Conservation (phyloP, 768 basidiomycete genomes). For the Suillus tomentosus region DNA sequence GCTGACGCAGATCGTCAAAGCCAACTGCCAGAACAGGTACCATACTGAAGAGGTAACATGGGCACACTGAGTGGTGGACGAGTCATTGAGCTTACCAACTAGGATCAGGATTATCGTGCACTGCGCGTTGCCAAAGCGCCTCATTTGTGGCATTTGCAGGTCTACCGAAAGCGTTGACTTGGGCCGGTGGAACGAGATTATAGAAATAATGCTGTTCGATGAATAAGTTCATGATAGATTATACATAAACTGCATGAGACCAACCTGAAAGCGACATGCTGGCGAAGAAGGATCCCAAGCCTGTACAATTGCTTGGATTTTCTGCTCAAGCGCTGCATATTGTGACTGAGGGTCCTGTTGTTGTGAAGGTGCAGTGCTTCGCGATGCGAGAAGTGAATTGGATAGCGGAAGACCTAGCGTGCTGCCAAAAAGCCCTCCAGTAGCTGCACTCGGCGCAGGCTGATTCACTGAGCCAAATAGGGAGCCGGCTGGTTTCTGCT, state of each 20-base stretch:
- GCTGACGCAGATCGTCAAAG: constrained; percentile 77
- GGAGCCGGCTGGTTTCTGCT: constrained; percentile 25
- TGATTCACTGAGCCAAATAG: constrained; percentile 34
- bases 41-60: constrained; percentile 44
- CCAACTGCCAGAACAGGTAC: constrained; percentile 81
- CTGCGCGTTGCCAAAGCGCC: constrained; percentile 74
- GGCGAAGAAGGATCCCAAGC: constrained; percentile 74
- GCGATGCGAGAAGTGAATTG: constrained; percentile 41
- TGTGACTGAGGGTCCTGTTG: constrained; percentile 65
- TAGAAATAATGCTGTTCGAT: constrained; percentile 73
- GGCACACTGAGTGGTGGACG: background rate
- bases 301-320: constrained; percentile 62
- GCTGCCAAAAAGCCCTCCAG: constrained; percentile 40
- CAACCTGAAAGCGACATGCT: constrained; percentile 80
- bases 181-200: constrained; percentile 73
- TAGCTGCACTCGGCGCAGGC: constrained; percentile 18
- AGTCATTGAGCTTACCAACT: constrained; percentile 53
- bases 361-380: constrained; percentile 39
- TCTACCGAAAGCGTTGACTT: constrained; percentile 66
- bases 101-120: constrained; percentile 80
- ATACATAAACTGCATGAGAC: constrained; percentile 19
- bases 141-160: constrained; percentile 75
- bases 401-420: constrained; percentile 36
- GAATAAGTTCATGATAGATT: constrained; percentile 7
- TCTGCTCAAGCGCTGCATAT: constrained; percentile 51